A percentile compares a stretch with the other conserved stretches of the same genome.
Conservation (phyloP, 1,139 yeast species). For the Protomyces arabidopsidicola region DNA sequence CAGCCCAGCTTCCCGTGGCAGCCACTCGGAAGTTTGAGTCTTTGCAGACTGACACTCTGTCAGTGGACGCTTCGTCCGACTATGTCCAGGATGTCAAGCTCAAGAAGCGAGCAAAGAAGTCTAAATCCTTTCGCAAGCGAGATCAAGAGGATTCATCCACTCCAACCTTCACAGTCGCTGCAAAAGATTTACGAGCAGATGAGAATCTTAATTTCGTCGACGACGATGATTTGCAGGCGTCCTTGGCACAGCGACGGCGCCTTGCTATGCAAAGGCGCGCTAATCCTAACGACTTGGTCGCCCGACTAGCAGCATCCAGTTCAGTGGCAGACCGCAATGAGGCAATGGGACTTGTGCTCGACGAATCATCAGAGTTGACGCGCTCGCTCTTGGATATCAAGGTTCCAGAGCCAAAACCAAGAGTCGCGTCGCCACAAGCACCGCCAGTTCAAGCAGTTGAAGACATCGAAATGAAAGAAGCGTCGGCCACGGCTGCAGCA, state of each 20-base stretch:
- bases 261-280: slow-evolving; percentile 41
- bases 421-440: neutral
- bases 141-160: slow-evolving; percentile 33
- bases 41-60: neutral
- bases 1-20: neutral
- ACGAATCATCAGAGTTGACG: slow-evolving; percentile 59
- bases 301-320: neutral
- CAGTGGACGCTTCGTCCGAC: slow-evolving; percentile 25
- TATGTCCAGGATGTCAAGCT: slow-evolving; percentile 43
- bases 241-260: slow-evolving; percentile 46
- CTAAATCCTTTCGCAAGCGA: slow-evolving; percentile 29
- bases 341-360: slow-evolving; percentile 46
- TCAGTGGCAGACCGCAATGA: slow-evolving; percentile 32
- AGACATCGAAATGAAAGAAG: slow-evolving; percentile 25
- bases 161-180: slow-evolving; percentile 31
- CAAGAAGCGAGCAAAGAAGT: slow-evolving; percentile 45
- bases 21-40: neutral
- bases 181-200: slow-evolving; percentile 30
- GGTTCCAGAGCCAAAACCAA: slow-evolving; percentile 25
- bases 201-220: slow-evolving; percentile 41
- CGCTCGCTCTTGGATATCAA: slow-evolving; percentile 33
- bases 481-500: neutral
- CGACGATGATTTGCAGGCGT: slow-evolving; percentile 49
- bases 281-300: slow-evolving; percentile 42
- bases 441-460: slow-evolving; percentile 16